Base-by-base conservation (phyloP, 345 rosid genomes). In the Chamaenerion angustifolium region DNA sequence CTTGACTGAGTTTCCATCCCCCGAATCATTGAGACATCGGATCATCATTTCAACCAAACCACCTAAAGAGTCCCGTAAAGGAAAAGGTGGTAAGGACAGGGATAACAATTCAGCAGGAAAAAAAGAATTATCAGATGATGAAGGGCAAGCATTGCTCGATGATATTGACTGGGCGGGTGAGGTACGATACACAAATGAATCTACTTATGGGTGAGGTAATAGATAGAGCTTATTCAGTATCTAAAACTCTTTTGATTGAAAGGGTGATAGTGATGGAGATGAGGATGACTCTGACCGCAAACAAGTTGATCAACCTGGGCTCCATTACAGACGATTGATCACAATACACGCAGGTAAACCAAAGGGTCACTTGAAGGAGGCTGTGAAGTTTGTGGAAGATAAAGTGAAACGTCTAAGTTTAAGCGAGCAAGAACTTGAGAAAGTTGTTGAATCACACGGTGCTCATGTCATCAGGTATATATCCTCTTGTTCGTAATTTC, bases 21-120 rank as follows among this genome's bases (percentile, higher is more conserved):
- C 99, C 1, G 81, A 82, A 57, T 79, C 81, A 16, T 19, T 92
- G 58, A 77, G 71, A 70, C 60, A 62, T 49, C 78, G 76, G 47
- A 73, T 92, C 40, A 73, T 92, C n/a, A 82, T 92, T 54, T 92
- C 99, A 31, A 92, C 99, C 12, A 92, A 92, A 59, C 98, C 83
- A 0, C 98, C 98, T 16, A 82, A 78, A 64, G 96, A 92, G 65
- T 84, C 80, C 61, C 89, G 76, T 10, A 83, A 83, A 62, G 64
- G 67, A 2, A 77, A 67, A 46, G 13, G 48, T n/a, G 9, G 37
- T 2, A 62, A 78, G 44, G 76, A 64, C 13, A 67, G 64, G 45
- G 76, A 58, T 35, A 60, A 13, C 42, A 46, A 11, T 51, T 72
- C 77, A 51, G 70, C 62, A 31, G 59, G 40, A 37, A 66, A 65